Percentiles rank a stretch among this genome's conserved stretches.
Evolutionary conservation across 2,329 filamentous ascomycete species (phyloP).

Genomic region (Claviceps africana): DNA sequence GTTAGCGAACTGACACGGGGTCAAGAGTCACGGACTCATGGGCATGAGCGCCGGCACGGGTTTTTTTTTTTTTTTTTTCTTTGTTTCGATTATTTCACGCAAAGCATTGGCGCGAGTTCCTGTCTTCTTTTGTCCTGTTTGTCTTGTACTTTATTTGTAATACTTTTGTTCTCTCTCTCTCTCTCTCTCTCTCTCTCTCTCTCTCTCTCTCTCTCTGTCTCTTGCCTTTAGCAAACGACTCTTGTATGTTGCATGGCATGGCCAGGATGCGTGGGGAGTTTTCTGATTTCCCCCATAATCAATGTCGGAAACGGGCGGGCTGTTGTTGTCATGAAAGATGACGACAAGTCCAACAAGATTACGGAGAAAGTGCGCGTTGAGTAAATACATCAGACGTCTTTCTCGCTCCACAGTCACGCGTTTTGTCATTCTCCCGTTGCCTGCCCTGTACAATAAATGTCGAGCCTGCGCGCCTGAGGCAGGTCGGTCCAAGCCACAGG

Average conservation of each 20-base stretch:
- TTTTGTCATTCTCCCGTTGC: neutral
- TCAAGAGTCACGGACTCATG: neutral
- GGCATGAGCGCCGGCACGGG: neutral
- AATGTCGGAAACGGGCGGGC: neutral
- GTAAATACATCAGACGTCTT: too few species aligned
- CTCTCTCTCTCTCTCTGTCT: neutral
- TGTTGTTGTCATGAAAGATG: neutral
- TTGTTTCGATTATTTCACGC: neutral
- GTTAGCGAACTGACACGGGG: neutral
- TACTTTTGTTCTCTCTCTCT: neutral
- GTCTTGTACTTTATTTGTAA: neutral
- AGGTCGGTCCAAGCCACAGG: neutral
- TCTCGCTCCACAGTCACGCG: neutral
- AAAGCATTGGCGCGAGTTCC: neutral
- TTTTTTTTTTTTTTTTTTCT: neutral
- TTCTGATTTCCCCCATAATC: neutral
- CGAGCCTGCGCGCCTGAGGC: neutral
- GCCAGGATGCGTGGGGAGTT: neutral
- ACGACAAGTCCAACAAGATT: too few species aligned
- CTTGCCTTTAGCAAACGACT: neutral
- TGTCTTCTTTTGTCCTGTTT: neutral
- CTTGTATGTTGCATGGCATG: neutral
- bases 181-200: neutral
- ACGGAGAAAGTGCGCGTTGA: too few species aligned
- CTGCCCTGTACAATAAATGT: neutral